Conservation (phyloP, 441 rosid species). For the Geranium incanum region DNA sequence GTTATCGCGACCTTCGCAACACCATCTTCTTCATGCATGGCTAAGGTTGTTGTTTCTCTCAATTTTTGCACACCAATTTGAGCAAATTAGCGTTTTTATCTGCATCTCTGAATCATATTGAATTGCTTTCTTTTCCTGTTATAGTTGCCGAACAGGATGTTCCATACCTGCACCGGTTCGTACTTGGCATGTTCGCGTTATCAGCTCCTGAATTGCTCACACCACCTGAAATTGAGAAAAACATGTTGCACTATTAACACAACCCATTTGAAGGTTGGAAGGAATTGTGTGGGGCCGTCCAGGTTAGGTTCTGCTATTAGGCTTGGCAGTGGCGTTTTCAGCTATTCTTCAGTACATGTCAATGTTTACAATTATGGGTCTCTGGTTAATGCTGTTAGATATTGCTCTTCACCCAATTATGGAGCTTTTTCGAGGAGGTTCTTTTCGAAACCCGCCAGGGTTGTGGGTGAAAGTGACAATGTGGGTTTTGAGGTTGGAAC, state of each 20-base stretch:
- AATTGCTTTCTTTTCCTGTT: slow-evolving; percentile 10
- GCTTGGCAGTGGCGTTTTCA: slow-evolving; percentile 21
- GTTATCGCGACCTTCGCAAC: background rate
- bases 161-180: slow-evolving; percentile 26
- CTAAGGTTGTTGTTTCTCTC: slow-evolving; percentile 1
- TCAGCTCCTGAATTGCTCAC: slow-evolving; percentile 22
- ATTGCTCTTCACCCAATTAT: slow-evolving; percentile 20
- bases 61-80: background rate
- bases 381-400: slow-evolving; percentile 25
- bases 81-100: background rate
- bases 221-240: slow-evolving; percentile 29
- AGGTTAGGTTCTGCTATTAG: slow-evolving; percentile 21
- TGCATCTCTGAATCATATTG: background rate
- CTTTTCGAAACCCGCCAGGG: slow-evolving; percentile 37
- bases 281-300: slow-evolving; percentile 9
- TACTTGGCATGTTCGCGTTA: slow-evolving; percentile 21
- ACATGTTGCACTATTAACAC: slow-evolving; percentile 11
- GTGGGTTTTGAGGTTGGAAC: slow-evolving; percentile 21
- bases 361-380: slow-evolving; percentile 23
- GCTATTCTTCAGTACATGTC: slow-evolving; percentile 17
- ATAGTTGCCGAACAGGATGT: slow-evolving; percentile 42
- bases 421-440: slow-evolving; percentile 27
- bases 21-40: slow-evolving; percentile 4
- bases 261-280: slow-evolving; percentile 12
- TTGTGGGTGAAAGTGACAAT: slow-evolving; percentile 20